A percentile compares a stretch with the other conserved stretches of the same genome.
These are phyloP conservation scores for Dactylonectria macrodidyma DNA, from an alignment of 2,329 filamentous ascomycete genomes.

Conservation along the genomic window DNA sequence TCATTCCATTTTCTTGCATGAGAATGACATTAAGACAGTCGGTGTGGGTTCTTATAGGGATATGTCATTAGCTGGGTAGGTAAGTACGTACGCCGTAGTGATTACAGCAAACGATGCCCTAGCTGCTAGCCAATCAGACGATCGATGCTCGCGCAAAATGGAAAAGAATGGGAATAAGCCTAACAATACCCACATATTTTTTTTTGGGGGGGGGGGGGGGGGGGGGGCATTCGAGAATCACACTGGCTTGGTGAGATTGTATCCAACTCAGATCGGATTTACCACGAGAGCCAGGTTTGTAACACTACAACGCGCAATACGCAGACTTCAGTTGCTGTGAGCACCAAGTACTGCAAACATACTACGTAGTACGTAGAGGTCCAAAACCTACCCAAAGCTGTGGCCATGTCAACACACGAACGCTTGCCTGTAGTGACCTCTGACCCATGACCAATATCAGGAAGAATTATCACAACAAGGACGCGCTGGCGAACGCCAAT, in stretches of 20 bases:
- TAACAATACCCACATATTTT: neutral
- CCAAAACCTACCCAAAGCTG: neutral
- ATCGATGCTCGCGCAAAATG: neutral
- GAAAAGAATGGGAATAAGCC: neutral
- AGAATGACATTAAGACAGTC: neutral
- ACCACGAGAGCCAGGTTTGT: neutral
- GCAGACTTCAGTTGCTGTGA: neutral
- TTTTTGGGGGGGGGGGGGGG: too few relatives aligned
- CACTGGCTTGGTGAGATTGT: neutral
- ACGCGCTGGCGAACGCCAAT: constrained; percentile 19
- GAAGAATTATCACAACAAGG: constrained; percentile 14
- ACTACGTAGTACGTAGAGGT: too few relatives aligned
- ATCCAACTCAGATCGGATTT: neutral
- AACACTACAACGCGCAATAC: too few relatives aligned
- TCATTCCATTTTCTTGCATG: neutral
- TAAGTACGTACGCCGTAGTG: neutral
- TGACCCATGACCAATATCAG: constrained; percentile 1
- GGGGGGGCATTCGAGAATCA: too few relatives aligned
- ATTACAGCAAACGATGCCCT: neutral
- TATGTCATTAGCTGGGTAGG: neutral
- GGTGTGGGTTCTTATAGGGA: neutral
- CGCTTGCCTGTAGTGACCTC: constrained; percentile 28
- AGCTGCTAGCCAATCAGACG: neutral
- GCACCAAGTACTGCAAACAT: neutral
- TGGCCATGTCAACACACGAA: constrained; percentile 5